These are phyloP conservation scores for Hirschfeldia incana DNA, from an alignment of 345 rosid species.

Conservation along the genomic window DNA sequence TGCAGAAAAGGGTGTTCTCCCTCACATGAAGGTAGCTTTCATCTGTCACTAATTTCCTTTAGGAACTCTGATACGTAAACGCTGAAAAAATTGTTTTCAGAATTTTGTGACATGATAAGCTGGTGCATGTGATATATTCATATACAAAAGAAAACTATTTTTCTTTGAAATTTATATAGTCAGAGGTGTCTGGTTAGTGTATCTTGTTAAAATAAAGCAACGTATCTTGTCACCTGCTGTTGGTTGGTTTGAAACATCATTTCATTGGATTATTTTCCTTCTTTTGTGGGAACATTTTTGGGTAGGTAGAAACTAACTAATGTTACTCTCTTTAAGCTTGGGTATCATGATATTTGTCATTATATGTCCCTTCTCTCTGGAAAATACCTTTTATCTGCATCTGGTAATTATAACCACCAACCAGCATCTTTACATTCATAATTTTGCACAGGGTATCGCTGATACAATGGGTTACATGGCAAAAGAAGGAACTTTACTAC, in stretches of 20 bases:
- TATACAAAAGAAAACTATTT: neutral
- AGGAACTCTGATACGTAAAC: slow-evolving; percentile 2
- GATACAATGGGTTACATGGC: slow-evolving; percentile 82
- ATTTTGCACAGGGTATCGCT: slow-evolving; percentile 63
- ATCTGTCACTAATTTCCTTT: neutral
- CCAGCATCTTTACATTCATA: slow-evolving; percentile 8
- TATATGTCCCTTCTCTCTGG: neutral
- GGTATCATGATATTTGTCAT: neutral
- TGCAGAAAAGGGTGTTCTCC: slow-evolving; percentile 82
- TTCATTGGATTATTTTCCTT: neutral
- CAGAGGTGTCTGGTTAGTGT: slow-evolving; percentile 7
- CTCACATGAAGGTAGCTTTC: slow-evolving; percentile 85
- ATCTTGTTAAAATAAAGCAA: slow-evolving; percentile 20
- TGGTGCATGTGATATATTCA: slow-evolving; percentile 1
- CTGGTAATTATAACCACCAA: neutral
- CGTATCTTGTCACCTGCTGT: neutral
- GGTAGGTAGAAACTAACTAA: neutral
- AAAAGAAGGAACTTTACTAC: slow-evolving; percentile 73
- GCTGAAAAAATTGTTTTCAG: neutral
- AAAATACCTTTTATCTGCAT: neutral
- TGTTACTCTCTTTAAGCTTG: neutral
- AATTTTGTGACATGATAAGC: slow-evolving; percentile 1
- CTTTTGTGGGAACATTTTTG: neutral
- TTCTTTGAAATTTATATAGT: neutral
- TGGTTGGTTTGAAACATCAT: slow-evolving; percentile 7